Evolutionary conservation across 371 early-diverging fungal genomes (phyloP).

Genomic region (Mortierella sp.): DNA sequence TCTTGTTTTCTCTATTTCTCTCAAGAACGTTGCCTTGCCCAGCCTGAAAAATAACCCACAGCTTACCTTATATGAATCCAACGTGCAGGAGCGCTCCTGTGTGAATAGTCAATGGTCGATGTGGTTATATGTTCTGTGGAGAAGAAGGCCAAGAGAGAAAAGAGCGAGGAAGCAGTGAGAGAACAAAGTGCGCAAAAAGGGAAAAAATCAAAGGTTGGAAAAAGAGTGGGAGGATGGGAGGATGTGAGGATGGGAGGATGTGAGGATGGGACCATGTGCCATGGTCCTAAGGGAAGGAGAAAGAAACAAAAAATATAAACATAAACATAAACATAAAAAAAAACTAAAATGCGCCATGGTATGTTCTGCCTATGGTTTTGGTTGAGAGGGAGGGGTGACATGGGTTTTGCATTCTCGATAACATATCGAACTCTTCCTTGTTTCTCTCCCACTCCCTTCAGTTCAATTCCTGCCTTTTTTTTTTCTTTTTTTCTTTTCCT

Average conservation of each 20-base stretch:
- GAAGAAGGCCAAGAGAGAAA: not conserved
- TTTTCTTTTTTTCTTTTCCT: too few species aligned
- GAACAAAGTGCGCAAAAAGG: not conserved
- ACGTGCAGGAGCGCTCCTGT: not conserved
- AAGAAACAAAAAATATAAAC: not conserved
- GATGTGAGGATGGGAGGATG: not conserved
- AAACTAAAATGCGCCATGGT: not conserved
- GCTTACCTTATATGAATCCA: not conserved
- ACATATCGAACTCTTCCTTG: not conserved
- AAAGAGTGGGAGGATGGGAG: not conserved
- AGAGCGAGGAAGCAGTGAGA: not conserved
- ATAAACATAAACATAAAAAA: slow-evolving; percentile 2
- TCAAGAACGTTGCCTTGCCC: not conserved
- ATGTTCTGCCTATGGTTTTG: not conserved
- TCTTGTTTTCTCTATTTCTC: not conserved
- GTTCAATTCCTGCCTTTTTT: too few species aligned
- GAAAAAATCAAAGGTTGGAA: not conserved
- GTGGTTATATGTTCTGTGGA: not conserved
- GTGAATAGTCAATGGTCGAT: not conserved
- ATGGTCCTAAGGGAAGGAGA: not conserved
- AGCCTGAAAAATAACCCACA: not conserved
- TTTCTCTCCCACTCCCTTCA: not conserved
- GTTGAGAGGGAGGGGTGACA: not conserved
- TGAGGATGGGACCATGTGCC: not conserved
- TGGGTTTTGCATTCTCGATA: not conserved